These are phyloP conservation scores for Claviceps capensis DNA, from an alignment of 2,329 filamentous ascomycete genomes.

Conservation along the genomic window DNA sequence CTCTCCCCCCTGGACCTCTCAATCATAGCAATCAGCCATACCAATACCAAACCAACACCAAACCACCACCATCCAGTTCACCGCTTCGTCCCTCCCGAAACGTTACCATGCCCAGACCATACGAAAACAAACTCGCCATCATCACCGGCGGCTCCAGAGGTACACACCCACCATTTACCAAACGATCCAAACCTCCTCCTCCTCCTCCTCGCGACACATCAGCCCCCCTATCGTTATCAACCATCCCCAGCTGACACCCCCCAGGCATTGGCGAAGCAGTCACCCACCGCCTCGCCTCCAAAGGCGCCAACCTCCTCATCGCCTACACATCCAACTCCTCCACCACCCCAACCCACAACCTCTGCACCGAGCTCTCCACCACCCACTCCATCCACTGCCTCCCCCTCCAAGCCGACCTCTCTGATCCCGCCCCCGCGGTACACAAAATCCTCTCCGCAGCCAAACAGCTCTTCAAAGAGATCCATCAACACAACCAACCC, in stretches of 20 bases:
- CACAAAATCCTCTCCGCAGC: conserved; percentile 18
- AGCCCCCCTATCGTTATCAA: no score
- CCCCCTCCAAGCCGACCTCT: conserved; percentile 18
- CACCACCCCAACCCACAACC: conserved; percentile 27
- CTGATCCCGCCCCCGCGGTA: conserved; percentile 12
- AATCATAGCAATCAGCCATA: no score
- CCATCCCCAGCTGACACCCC: no score
- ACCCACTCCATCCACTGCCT: conserved; percentile 24
- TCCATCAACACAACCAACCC: conserved; percentile 9
- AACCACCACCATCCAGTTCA: no score
- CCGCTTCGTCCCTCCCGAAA: neutral
- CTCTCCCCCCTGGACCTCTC: no score
- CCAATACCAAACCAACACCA: no score
- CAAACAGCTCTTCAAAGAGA: conserved; percentile 10
- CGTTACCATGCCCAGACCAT: conserved; percentile 12
- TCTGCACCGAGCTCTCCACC: conserved; percentile 31
- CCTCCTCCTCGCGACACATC: neutral
- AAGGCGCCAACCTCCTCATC: conserved; percentile 45
- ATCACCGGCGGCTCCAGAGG: conserved; percentile 22
- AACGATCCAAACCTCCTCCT: neutral
- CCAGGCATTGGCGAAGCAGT: conserved; percentile 42
- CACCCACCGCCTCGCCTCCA: conserved; percentile 41
- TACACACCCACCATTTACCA: conserved; percentile 5
- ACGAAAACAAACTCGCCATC: conserved; percentile 20
- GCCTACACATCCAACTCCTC: conserved; percentile 47